Evolutionary conservation across 176 grass and related monocot species (phyloP).

Genomic region (Rhipidocladum racemiflorum): DNA sequence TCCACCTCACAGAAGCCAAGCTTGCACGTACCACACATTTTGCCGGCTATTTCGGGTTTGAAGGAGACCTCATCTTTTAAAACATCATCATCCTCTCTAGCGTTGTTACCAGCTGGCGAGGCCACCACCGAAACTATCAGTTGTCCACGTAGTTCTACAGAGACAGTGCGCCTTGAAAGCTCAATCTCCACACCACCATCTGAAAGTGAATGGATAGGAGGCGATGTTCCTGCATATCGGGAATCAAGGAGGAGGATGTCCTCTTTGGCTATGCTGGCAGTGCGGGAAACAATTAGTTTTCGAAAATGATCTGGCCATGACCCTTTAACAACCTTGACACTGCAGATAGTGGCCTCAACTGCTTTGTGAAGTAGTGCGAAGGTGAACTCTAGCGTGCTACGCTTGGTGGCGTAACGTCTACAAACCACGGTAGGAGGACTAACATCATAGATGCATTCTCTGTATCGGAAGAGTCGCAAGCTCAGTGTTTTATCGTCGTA

Average conservation of each 20-base stretch:
- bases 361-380: rapidly evolving
- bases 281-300: background rate
- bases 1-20: slow-evolving; percentile 8
- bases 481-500: background rate
- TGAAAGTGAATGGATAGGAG: background rate
- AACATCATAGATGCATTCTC: too few relatives aligned
- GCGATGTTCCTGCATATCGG: background rate
- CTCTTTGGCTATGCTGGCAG: background rate
- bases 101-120: background rate
- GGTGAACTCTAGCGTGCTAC: background rate
- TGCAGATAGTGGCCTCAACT: background rate
- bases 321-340: background rate
- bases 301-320: background rate
- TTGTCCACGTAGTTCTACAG: background rate
- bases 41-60: background rate
- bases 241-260: background rate
- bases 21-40: background rate
- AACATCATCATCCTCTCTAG: background rate
- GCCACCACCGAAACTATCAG: background rate
- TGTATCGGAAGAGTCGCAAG: background rate
- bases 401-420: background rate
- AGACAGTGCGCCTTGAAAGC: background rate
- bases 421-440: background rate
- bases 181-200: background rate
- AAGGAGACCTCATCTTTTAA: background rate